phyloP scores from a whole-genome alignment of 2,329 filamentous ascomycete species.

The Plenodomus lindquistii region DNA sequence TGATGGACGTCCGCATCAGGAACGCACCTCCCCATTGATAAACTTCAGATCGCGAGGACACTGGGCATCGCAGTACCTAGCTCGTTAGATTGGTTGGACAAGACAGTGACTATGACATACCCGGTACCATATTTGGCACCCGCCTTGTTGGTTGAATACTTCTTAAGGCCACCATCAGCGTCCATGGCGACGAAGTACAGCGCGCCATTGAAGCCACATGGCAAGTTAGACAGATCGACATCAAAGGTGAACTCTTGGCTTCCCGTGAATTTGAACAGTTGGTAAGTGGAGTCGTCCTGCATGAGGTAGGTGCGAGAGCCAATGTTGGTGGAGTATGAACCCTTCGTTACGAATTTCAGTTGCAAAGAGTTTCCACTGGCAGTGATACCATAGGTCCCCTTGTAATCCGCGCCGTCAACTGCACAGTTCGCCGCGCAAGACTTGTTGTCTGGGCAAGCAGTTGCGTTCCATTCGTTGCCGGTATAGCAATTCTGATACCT shows the following conservation, averaged over 20 bases:
- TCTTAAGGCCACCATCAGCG: constrained; percentile 60
- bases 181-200: constrained; percentile 60
- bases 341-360: constrained; percentile 60
- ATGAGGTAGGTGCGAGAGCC: constrained; percentile 45
- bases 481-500: constrained; percentile 47
- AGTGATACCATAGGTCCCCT: constrained; percentile 51
- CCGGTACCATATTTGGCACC: constrained; percentile 58
- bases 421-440: constrained; percentile 43
- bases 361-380: constrained; percentile 56
- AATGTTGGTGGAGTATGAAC: constrained; percentile 46
- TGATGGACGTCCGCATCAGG: neutral
- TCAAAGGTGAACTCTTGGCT: constrained; percentile 53
- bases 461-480: constrained; percentile 47
- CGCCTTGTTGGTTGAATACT: constrained; percentile 52
- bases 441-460: constrained; percentile 41
- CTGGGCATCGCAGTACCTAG: constrained; percentile 47
- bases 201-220: constrained; percentile 69
- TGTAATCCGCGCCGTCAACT: constrained; percentile 47
- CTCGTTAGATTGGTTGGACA: constrained; percentile 6
- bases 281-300: constrained; percentile 38
- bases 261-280: constrained; percentile 43
- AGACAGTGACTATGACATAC: neutral
- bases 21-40: constrained; percentile 50
- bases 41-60: constrained; percentile 54
- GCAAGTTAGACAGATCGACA: constrained; percentile 60